phyloP scores from a whole-genome alignment of 164 flowering plant species.

The Vitis rupestris region DNA sequence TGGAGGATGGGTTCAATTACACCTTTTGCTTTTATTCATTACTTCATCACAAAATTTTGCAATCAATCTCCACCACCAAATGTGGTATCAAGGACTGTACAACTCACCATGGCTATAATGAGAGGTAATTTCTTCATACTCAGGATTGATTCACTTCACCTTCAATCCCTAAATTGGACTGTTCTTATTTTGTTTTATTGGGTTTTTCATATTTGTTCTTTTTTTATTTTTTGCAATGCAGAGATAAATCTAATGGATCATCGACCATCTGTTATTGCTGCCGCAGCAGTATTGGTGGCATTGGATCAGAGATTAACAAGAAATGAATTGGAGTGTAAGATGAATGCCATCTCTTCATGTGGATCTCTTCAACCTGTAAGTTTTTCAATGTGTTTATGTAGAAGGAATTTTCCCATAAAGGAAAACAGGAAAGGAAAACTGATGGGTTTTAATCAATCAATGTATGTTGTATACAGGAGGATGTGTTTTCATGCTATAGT shows the following conservation, averaged over 20 bases:
- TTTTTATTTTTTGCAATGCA: slow-evolving; percentile 21
- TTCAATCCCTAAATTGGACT: too few species aligned
- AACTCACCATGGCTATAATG: slow-evolving; percentile 35
- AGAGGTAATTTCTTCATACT: slow-evolving; percentile 39
- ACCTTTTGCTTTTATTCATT: slow-evolving; percentile 59
- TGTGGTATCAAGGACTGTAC: slow-evolving; percentile 21
- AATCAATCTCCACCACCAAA: slow-evolving; percentile 21
- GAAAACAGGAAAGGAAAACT: too few species aligned
- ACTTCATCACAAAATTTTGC: slow-evolving; percentile 43
- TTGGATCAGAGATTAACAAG: slow-evolving; percentile 39
- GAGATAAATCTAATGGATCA: slow-evolving; percentile 43
- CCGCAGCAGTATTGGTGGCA: slow-evolving; percentile 56
- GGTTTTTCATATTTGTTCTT: not conserved
- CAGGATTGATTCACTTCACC: not conserved
- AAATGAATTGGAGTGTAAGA: slow-evolving; percentile 40
- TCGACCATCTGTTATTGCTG: slow-evolving; percentile 66
- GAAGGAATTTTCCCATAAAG: not conserved
- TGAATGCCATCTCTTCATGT: slow-evolving; percentile 27
- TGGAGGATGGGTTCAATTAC: slow-evolving; percentile 67
- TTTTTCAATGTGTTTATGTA: not conserved
- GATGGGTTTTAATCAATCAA: not conserved
- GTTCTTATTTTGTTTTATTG: not conserved
- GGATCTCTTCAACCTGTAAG: slow-evolving; percentile 42
- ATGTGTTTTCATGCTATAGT: slow-evolving; percentile 43
- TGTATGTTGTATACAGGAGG: slow-evolving; percentile 37